These are phyloP conservation scores for Pythium scleroteichum DNA, from an alignment of 352 stramenopile species.

Conservation along the genomic window DNA sequence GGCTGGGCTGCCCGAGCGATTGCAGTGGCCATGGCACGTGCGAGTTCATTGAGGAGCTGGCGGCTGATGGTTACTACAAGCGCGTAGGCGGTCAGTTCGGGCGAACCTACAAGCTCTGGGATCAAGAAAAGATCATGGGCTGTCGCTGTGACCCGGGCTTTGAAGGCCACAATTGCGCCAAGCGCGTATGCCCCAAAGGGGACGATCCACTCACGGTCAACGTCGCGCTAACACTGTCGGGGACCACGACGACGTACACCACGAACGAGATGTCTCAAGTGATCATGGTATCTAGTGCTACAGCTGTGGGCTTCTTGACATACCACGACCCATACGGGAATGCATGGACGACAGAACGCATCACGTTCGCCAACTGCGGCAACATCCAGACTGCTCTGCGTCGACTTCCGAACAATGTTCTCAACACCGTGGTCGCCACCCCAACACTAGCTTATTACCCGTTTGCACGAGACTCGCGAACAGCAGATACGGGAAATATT, in stretches of 20 bases:
- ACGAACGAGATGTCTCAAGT: slow-evolving; percentile 56
- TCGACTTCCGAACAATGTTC: slow-evolving; percentile 63
- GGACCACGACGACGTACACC: not conserved
- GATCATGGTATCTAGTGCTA: slow-evolving; percentile 27
- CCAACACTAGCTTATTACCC: slow-evolving; percentile 6
- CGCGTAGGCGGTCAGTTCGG: slow-evolving; percentile 31
- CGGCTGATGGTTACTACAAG: slow-evolving; percentile 44
- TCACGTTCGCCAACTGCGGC: slow-evolving; percentile 39
- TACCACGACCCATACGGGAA: slow-evolving; percentile 81
- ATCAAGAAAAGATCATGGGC: slow-evolving; percentile 79
- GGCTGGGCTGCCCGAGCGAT: slow-evolving; percentile 41
- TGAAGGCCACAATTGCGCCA: slow-evolving; percentile 59
- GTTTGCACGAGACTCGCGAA: slow-evolving; percentile 29
- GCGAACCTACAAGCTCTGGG: slow-evolving; percentile 56
- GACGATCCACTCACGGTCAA: slow-evolving; percentile 71
- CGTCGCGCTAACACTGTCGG: slow-evolving; percentile 19
- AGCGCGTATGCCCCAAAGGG: slow-evolving; percentile 79
- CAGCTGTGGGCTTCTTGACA: slow-evolving; percentile 42
- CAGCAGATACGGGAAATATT: slow-evolving; percentile 8
- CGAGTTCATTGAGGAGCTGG: slow-evolving; percentile 57
- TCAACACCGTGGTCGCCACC: slow-evolving; percentile 51
- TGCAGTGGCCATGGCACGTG: slow-evolving; percentile 54
- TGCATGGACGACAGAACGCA: slow-evolving; percentile 49
- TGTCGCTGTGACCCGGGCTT: slow-evolving; percentile 53
- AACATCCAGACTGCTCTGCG: slow-evolving; percentile 44